Evolutionary conservation across 129 eudicot genomes (phyloP), one percentile per base, ranked within the genome.

Genomic region (Escallonia herrerae): DNA sequence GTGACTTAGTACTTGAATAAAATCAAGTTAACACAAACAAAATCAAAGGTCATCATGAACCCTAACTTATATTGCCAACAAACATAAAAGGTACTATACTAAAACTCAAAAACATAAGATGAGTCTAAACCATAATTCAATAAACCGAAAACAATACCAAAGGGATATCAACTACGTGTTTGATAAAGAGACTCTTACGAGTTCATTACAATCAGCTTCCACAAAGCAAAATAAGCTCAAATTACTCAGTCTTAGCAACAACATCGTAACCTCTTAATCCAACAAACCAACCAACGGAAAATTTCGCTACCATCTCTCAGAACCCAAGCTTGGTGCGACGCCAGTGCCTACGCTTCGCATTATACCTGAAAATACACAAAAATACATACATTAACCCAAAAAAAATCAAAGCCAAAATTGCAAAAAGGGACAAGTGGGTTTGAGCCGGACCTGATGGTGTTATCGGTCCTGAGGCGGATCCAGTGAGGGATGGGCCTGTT

Each of bases 311-410:
- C 56, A 51, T 9, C 75, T 9, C 75, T 80, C 57, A 90, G 66
- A 90, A 90, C 10, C 97, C 97, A n/a, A 90, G 87, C 91, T 90
- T 90, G 70, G 97, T 90, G 45, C 97, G 81, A 69, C 97, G 91
- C 97, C 97, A 90, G 79, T 90, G 97, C 77, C 97, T 83, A 64
- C 97, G 95, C 87, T 90, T 90, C 6, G 95, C 97, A 43, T 90
- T 90, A 85, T 90, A 90, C 85, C 95, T 86, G 58, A 53, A 14
- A 12, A 53, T 11, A 3, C 15, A 49, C 54, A 2, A 22, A 22
- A 4, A 49, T 49, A 7, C 9, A 49, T 49, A 49, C 12, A 33
- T 15, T 53, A 14, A 14, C 4, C 3, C 14, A 3, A 13, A n/a
- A n/a, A n/a, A n/a, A 51, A 22, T 22, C 33, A 22, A 22, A 22